phyloP scores from a whole-genome alignment of 257 asterid genomes.

The Ballota nigra region DNA sequence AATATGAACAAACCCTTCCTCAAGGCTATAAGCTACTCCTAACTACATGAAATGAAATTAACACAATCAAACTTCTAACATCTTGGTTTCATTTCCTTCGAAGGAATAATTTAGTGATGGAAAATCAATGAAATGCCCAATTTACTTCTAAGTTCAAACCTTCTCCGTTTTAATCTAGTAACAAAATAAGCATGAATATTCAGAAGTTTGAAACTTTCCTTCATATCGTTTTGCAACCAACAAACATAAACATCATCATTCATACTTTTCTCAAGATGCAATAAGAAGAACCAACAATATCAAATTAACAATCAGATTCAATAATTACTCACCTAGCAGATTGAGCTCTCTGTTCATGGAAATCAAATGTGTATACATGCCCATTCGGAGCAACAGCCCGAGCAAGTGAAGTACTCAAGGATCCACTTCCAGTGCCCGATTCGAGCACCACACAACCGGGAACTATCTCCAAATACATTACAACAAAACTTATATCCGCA shows the following conservation, averaged over 20 bases:
- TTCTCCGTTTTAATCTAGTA: background rate
- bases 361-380: conserved; percentile 87
- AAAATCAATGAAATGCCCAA: background rate
- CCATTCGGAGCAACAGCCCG: conserved; percentile 85
- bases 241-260: background rate
- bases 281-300: background rate
- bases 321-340: conserved; percentile 68
- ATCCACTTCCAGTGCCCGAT: conserved; percentile 98
- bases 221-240: background rate
- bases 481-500: conserved; percentile 92
- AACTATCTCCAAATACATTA: conserved; percentile 81
- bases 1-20: background rate
- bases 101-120: background rate
- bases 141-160: too few relatives aligned
- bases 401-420: conserved; percentile 84
- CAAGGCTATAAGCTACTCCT: background rate
- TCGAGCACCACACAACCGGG: conserved; percentile 95
- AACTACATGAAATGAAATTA: background rate
- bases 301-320: background rate
- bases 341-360: conserved; percentile 93
- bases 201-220: background rate
- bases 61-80: background rate
- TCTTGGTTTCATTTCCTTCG: background rate
- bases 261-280: background rate
- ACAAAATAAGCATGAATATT: background rate